phyloP scores from a whole-genome alignment of 2,329 filamentous ascomycete genomes.

The Zelopaecilomyces penicillatus region DNA sequence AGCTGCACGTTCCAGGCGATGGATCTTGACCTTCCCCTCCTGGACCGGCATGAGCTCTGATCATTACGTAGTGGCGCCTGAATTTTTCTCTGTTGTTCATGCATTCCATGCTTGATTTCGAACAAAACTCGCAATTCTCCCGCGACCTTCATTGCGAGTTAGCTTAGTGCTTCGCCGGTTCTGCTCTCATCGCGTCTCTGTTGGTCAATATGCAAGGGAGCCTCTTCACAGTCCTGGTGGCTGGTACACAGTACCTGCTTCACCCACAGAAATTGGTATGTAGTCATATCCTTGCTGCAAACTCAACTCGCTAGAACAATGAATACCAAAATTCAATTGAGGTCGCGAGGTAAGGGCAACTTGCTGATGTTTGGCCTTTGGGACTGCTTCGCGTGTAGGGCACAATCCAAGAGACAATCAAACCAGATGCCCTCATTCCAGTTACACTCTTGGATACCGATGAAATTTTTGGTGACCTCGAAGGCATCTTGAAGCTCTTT shows the following conservation, averaged over 20 bases:
- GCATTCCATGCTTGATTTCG: too few relatives aligned
- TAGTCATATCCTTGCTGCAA: background rate
- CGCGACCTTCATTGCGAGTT: too few relatives aligned
- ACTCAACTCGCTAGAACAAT: too few relatives aligned
- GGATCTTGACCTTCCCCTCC: too few relatives aligned
- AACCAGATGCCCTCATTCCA: constrained; percentile 31
- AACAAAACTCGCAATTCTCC: too few relatives aligned
- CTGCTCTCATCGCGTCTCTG: background rate
- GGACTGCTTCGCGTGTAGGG: constrained; percentile 18
- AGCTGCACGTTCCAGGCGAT: too few relatives aligned
- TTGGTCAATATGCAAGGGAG: constrained; percentile 11
- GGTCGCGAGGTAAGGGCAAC: too few relatives aligned
- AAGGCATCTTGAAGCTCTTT: constrained; percentile 24
- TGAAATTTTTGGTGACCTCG: constrained; percentile 29
- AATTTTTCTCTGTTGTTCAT: too few relatives aligned
- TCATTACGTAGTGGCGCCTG: too few relatives aligned
- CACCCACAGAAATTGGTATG: constrained; percentile 29
- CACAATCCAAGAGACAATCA: constrained; percentile 32
- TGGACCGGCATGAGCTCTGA: too few relatives aligned
- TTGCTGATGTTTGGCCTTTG: too few relatives aligned
- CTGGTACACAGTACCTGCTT: constrained; percentile 30
- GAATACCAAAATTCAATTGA: too few relatives aligned
- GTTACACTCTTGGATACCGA: constrained; percentile 31
- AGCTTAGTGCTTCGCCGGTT: background rate
- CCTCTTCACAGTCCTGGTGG: constrained; percentile 28